These are phyloP conservation scores for Quercus aquifolioides DNA, from an alignment of 306 rosid species.

Conservation along the genomic window DNA sequence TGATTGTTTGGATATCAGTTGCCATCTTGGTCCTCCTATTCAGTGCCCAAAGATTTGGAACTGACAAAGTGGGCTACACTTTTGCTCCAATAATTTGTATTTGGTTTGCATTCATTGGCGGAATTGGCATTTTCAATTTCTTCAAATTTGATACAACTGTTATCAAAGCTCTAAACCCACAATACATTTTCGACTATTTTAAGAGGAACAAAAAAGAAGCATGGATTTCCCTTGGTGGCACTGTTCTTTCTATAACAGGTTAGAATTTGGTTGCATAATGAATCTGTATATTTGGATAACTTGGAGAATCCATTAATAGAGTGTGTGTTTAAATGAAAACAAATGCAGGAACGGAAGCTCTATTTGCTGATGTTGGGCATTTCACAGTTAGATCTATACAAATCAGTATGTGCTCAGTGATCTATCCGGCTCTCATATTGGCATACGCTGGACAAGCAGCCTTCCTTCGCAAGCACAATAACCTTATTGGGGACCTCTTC, in stretches of 20 bases:
- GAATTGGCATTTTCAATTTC: slow-evolving; percentile 65
- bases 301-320: background rate
- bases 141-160: slow-evolving; percentile 57
- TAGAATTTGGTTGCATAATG: background rate
- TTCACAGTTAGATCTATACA: slow-evolving; percentile 69
- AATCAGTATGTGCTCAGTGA: slow-evolving; percentile 67
- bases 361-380: slow-evolving; percentile 88
- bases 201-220: slow-evolving; percentile 63
- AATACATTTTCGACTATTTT: slow-evolving; percentile 55
- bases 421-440: slow-evolving; percentile 64
- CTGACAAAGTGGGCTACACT: slow-evolving; percentile 74
- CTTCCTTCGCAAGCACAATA: slow-evolving; percentile 53
- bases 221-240: slow-evolving; percentile 93
- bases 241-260: slow-evolving; percentile 63
- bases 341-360: slow-evolving; percentile 68
- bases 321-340: background rate
- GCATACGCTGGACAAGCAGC: slow-evolving; percentile 83
- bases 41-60: slow-evolving; percentile 75
- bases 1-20: slow-evolving; percentile 57
- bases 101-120: slow-evolving; percentile 62
- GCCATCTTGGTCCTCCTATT: slow-evolving; percentile 52
- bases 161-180: slow-evolving; percentile 63
- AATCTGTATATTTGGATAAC: too few relatives aligned
- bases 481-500: slow-evolving; percentile 46
- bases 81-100: slow-evolving; percentile 72